Percentiles rank a stretch among this genome's conserved stretches.
These are phyloP conservation scores for Colletotrichum chrysophilum DNA, from an alignment of 2,329 filamentous ascomycete genomes.

Conservation along the genomic window DNA sequence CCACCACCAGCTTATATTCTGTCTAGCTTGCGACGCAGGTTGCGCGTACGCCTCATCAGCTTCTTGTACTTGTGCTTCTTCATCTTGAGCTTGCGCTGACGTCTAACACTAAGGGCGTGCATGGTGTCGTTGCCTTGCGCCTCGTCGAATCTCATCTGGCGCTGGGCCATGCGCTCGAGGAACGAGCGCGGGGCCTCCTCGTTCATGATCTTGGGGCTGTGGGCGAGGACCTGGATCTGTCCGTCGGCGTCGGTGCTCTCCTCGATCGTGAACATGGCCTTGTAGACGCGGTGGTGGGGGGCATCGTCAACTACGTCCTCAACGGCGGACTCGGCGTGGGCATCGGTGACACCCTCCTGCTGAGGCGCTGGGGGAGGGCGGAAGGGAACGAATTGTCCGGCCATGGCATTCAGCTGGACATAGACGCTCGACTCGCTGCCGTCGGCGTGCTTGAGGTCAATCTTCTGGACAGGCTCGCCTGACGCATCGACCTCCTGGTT, in stretches of 20 bases:
- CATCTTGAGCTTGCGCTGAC: conserved; percentile 96
- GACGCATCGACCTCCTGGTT: conserved; percentile 45
- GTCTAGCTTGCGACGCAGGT: conserved; percentile 84
- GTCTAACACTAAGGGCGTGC: conserved; percentile 86
- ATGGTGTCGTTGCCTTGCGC: conserved; percentile 60
- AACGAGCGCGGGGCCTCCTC: conserved; percentile 60
- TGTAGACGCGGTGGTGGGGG: conserved; percentile 61
- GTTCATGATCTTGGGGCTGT: conserved; percentile 63
- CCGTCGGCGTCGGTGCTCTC: conserved; percentile 66
- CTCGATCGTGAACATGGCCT: conserved; percentile 70
- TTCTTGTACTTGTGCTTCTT: conserved; percentile 99
- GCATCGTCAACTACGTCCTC: conserved; percentile 39
- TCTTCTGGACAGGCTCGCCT: conserved; percentile 53
- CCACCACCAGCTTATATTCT: conserved; percentile 51
- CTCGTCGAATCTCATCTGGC: conserved; percentile 66
- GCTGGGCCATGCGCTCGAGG: conserved; percentile 71
- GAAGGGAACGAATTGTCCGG: conserved; percentile 79
- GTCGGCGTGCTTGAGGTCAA: conserved; percentile 61
- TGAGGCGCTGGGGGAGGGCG: conserved; percentile 81
- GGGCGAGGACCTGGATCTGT: conserved; percentile 64
- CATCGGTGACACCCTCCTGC: conserved; percentile 51
- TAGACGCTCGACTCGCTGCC: conserved; percentile 64
- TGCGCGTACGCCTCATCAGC: conserved; percentile 90
- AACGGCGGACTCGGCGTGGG: conserved; percentile 32
- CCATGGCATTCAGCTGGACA: conserved; percentile 71